These are phyloP conservation scores for Nicotiana knightiana DNA, from an alignment of 257 asterid species.

Conservation along the genomic window DNA sequence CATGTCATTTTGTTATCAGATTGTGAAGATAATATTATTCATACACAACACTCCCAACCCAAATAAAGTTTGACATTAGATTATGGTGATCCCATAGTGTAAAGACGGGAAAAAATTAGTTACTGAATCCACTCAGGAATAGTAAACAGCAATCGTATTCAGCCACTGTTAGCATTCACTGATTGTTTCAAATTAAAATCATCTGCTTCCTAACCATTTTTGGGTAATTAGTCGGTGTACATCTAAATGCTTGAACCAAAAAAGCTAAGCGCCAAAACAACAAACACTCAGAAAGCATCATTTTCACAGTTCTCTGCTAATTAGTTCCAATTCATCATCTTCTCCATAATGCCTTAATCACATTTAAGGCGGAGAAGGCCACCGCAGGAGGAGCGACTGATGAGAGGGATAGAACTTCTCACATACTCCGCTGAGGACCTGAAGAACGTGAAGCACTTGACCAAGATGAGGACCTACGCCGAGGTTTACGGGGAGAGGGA, in stretches of 20 bases:
- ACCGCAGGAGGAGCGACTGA: slow-evolving; percentile 8
- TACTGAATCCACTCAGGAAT: background rate
- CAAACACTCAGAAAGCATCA: background rate
- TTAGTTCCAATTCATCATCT: background rate
- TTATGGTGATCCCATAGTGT: background rate
- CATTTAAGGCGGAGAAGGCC: slow-evolving; percentile 13
- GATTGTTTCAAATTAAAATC: background rate
- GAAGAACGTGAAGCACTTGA: slow-evolving; percentile 46
- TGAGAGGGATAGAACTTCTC: slow-evolving; percentile 34
- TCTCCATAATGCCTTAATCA: slow-evolving; percentile 12
- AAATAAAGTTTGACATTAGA: background rate
- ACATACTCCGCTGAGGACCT: slow-evolving; percentile 36
- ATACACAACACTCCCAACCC: too few relatives aligned
- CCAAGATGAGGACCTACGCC: slow-evolving; percentile 38
- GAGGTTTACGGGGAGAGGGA: slow-evolving; percentile 30
- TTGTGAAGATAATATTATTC: too few relatives aligned
- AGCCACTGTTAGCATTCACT: background rate
- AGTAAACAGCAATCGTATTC: too few relatives aligned
- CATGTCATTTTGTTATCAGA: background rate
- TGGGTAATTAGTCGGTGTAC: background rate
- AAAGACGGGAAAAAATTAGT: background rate
- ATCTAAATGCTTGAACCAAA: background rate
- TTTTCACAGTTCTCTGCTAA: background rate
- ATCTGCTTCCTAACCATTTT: background rate
- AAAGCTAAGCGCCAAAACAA: background rate